A percentile compares a stretch with the other conserved stretches of the same genome.
phyloP scores from a whole-genome alignment of 306 rosid species.

The Delonix regia region DNA sequence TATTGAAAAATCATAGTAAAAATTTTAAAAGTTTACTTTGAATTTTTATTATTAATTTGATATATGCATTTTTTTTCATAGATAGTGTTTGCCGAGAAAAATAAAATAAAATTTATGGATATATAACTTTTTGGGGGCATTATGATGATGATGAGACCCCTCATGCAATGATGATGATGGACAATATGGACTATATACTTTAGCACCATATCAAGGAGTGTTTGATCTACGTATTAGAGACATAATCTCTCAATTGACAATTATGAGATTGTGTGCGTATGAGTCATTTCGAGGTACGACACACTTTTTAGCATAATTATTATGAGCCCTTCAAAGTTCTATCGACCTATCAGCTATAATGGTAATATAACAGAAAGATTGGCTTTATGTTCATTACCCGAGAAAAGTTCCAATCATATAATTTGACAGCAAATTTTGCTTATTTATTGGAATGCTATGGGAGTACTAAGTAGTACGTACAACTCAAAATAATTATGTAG shows the following conservation, averaged over 20 bases:
- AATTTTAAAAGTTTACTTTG: too few species aligned
- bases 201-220: slow-evolving; percentile 1
- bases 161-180: slow-evolving; percentile 57
- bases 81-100: too few species aligned
- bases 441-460: slow-evolving; percentile 27
- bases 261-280: slow-evolving; percentile 29
- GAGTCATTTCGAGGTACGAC: slow-evolving; percentile 52
- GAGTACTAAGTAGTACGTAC: too few species aligned
- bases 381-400: slow-evolving; percentile 53
- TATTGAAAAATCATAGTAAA: too few species aligned
- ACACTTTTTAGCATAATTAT: slow-evolving; percentile 51
- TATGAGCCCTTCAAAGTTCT: slow-evolving; percentile 33
- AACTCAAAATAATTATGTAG: too few species aligned
- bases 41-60: too few species aligned
- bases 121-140: slow-evolving; percentile 47
- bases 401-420: slow-evolving; percentile 41
- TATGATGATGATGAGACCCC: slow-evolving; percentile 55
- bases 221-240: slow-evolving; percentile 26
- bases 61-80: too few species aligned
- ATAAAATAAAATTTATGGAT: too few species aligned
- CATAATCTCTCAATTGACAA: slow-evolving; percentile 41
- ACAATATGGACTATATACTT: slow-evolving; percentile 22
- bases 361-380: slow-evolving; percentile 39
- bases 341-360: slow-evolving; percentile 34
- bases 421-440: slow-evolving; percentile 20